Evolutionary conservation across 2,329 filamentous ascomycete genomes (phyloP).

Genomic region (Alternaria burnsii): DNA sequence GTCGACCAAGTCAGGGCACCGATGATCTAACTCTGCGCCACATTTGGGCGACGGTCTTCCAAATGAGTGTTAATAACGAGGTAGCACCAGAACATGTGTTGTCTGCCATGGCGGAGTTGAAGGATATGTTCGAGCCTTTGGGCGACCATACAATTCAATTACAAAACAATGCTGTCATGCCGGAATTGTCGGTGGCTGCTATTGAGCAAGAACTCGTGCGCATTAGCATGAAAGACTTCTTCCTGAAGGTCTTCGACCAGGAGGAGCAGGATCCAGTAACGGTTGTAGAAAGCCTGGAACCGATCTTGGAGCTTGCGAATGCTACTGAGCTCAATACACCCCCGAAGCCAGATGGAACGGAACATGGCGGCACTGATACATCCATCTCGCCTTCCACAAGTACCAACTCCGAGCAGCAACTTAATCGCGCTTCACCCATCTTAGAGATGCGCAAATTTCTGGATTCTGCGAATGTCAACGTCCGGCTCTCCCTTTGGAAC

Average conservation of each 20-base stretch:
- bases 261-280: conserved; percentile 81
- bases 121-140: conserved; percentile 60
- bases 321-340: not conserved
- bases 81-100: conserved; percentile 67
- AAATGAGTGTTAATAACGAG: conserved; percentile 65
- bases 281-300: conserved; percentile 91
- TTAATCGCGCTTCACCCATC: conserved; percentile 51
- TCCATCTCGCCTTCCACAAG: conserved; percentile 23
- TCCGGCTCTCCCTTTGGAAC: conserved; percentile 89
- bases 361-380: conserved; percentile 17
- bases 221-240: conserved; percentile 95
- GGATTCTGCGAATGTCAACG: conserved; percentile 78
- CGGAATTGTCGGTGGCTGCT: conserved; percentile 81
- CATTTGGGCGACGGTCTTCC: conserved; percentile 71
- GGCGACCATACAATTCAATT: conserved; percentile 66
- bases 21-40: conserved; percentile 66
- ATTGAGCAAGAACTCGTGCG: conserved; percentile 91
- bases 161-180: conserved; percentile 87
- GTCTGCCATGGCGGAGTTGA: conserved; percentile 70
- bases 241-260: conserved; percentile 85
- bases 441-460: conserved; percentile 88
- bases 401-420: conserved; percentile 4
- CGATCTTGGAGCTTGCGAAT: conserved; percentile 76
- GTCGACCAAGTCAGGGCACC: conserved; percentile 28
- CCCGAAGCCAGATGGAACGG: conserved; percentile 14